A percentile compares a stretch with the other conserved stretches of the same genome.
Evolutionary conservation across 75 land plant species (phyloP).

Genomic region (Gnetum montanum): DNA sequence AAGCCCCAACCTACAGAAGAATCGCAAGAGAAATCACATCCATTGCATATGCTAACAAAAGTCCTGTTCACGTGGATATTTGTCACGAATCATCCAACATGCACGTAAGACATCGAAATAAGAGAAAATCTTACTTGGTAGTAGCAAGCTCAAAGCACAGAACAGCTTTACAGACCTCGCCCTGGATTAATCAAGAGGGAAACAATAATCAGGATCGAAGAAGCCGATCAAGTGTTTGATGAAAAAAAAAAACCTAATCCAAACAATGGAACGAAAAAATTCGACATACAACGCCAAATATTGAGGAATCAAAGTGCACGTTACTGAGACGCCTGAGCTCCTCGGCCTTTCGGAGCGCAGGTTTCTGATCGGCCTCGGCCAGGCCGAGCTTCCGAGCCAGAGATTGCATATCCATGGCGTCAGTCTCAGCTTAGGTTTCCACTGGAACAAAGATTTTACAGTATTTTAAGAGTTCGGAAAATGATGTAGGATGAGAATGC

Average conservation of each 20-base stretch:
- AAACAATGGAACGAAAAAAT: neutral
- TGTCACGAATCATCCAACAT: no score
- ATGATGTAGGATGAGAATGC: no score
- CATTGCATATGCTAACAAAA: no score
- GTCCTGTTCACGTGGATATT: no score
- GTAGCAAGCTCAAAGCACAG: constrained; percentile 90
- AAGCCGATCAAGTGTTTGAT: neutral
- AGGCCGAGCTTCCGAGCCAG: constrained; percentile 40
- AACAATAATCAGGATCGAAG: neutral
- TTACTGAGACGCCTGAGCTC: constrained; percentile 83
- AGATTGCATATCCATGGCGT: constrained; percentile 61
- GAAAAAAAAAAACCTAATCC: neutral
- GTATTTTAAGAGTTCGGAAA: no score
- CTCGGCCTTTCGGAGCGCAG: constrained; percentile 63
- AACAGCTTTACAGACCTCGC: constrained; percentile 83
- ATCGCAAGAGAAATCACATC: no score
- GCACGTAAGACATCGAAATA: no score
- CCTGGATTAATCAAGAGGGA: constrained; percentile 26
- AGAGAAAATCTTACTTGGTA: constrained; percentile 33
- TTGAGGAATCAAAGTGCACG: constrained; percentile 73
- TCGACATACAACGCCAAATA: constrained; percentile 70
- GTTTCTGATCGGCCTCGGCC: constrained; percentile 22
- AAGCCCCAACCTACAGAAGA: no score
- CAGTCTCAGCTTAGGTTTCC: no score
- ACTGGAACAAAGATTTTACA: no score